Percentiles rank a stretch among this genome's conserved stretches.
These are phyloP conservation scores for Verticillium dahliae DNA, from an alignment of 2,329 filamentous ascomycete genomes.

Conservation along the genomic window DNA sequence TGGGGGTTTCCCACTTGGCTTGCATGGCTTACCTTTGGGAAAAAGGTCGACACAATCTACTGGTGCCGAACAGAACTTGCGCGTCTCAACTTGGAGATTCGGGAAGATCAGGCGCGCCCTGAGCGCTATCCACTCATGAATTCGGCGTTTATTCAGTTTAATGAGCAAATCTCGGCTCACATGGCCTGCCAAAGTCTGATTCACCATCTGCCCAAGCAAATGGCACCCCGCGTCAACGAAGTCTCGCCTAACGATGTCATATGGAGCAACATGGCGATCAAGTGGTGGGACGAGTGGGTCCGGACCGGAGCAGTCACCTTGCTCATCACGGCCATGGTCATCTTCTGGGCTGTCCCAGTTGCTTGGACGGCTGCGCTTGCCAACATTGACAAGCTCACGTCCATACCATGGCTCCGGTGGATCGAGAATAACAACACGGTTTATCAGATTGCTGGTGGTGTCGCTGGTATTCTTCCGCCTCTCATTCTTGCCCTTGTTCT, in stretches of 20 bases:
- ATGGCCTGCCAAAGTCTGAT: slow-evolving; percentile 94
- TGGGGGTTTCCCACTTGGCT: slow-evolving; percentile 61
- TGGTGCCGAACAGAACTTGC: slow-evolving; percentile 84
- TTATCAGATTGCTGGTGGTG: slow-evolving; percentile 52
- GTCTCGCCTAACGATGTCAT: slow-evolving; percentile 88
- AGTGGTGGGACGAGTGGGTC: slow-evolving; percentile 87
- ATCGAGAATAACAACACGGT: slow-evolving; percentile 53
- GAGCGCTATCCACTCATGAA: slow-evolving; percentile 90
- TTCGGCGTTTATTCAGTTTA: slow-evolving; percentile 97
- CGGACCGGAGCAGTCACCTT: slow-evolving; percentile 60
- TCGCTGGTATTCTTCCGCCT: slow-evolving; percentile 85
- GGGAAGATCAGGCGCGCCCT: slow-evolving; percentile 77
- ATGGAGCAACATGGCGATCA: slow-evolving; percentile 96
- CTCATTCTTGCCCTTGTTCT: slow-evolving; percentile 70
- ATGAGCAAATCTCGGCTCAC: slow-evolving; percentile 92
- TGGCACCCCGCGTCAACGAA: slow-evolving; percentile 89
- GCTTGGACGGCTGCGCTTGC: slow-evolving; percentile 79
- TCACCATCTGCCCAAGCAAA: slow-evolving; percentile 86
- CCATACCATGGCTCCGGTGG: slow-evolving; percentile 64
- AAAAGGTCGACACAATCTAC: slow-evolving; percentile 93
- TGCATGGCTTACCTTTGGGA: slow-evolving; percentile 63
- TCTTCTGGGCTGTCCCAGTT: slow-evolving; percentile 88
- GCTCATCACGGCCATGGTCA: slow-evolving; percentile 66
- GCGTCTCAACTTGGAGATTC: slow-evolving; percentile 84
- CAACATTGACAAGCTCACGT: slow-evolving; percentile 65